Evolutionary conservation across 2,329 filamentous ascomycete species (phyloP), one percentile per base, ranked within the genome.

Genomic region (Epicoccum nigrum): DNA sequence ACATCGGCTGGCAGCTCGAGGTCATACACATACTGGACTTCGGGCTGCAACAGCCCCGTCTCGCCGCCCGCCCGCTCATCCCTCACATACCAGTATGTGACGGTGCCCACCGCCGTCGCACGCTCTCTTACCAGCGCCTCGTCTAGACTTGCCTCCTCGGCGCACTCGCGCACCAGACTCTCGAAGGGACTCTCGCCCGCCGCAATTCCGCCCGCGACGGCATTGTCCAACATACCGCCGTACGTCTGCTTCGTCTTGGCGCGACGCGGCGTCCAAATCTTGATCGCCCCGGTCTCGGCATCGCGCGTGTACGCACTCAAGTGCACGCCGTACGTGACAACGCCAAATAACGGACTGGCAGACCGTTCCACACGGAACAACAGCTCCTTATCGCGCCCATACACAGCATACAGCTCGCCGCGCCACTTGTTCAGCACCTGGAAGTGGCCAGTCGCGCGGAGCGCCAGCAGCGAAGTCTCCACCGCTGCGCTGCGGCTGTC

Each of bases 1-100:
- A 91, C 80, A 52, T 86, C 84, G 4, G 78, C 74, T 2, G 87
- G 83, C 57, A 99, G 77, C 72, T 91, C 86, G 56, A 97, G 77
- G 71, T 99, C 92, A 75, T 94, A 99, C 35, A 96, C 79, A 78
- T 92, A 97, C 75, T 97, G 88, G 65, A 86, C 87, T 75, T 97
- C 94, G 0, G 94, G 94, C 75, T 96, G 93, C 68, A 96, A 81
- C 65, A 95, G 80, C 9, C 87, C 88, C 8, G 81, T 84, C 75
- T 97, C 91, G 8, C 92, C 92, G 9, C 91, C 90, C 3, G 90
- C 86, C 27, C 85, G 81, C 63, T 83, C 78, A 65, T 91, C 87
- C 9, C 92, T 85, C 59, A 96, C 81, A 75, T 93, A 88, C 59
- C 92, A 86, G 76, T 97, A 99, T 6, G 90, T 91, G 55, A 97